Evolutionary conservation across 140 eudicot genomes (phyloP), one percentile per base, ranked within the genome.

Genomic region (Bidens hawaiensis): DNA sequence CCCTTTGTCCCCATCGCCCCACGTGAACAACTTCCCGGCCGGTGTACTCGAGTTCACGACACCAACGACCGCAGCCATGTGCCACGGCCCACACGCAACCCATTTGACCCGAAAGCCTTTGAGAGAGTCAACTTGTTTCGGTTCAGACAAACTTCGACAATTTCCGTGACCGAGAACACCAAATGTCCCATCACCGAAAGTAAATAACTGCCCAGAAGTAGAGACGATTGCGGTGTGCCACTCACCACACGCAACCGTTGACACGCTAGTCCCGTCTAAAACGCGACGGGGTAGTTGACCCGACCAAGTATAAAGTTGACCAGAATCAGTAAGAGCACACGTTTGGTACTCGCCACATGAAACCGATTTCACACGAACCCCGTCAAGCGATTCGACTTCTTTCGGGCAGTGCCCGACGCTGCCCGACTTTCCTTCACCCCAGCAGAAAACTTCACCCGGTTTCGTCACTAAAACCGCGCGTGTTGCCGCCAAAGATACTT

Each of bases 1-100:
- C 23, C 87, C 85, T 74, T 85, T 85, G 63, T 85, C 94, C 16
- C 82, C 89, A 36, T 85, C 94, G 3, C 94, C 94, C 94, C 94
- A 85, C 3, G 94, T 85, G 47, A 79, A 85, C 25, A 85, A 50
- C 62, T 85, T 85, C 22, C 89, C 83, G 9, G 73, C 60, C 3
- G 81, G 60, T 19, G 74, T 40, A 33, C 74, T 72, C 0, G 65
- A 48, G 19, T 74, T 75, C 50, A 62, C 71, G 62, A 76, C n/a
- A 21, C 77, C 86, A 17, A 85, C 83, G 6, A 85, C 65, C 7
- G 89, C 86, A 17, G 89, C 94, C 31, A 83, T 85, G 70, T 85
- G 94, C 94, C 94, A 85, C 16, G 87, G 64, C 30, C 94, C 94
- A 74, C 94, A 85, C 4, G 94, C 77, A 17, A 85, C 83, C 0